Evolutionary conservation across 305 asterid species (phyloP), one percentile per base, ranked within the genome.

Genomic region (Lippia alba): DNA sequence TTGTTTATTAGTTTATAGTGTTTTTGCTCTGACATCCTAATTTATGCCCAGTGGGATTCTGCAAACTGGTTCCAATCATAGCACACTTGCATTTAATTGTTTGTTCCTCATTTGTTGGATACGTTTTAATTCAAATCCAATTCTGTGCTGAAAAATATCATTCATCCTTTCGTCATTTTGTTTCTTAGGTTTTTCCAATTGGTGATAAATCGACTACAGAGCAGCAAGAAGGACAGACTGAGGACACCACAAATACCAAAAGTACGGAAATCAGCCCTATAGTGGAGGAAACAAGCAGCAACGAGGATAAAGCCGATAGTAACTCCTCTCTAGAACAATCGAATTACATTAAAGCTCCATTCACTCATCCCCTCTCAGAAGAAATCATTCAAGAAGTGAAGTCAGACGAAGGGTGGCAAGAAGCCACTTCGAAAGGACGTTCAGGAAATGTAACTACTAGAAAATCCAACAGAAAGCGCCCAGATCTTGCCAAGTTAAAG

Each of bases 331-430:
- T 53, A 70, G 85, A 80, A 70, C 57, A 69, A 63, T 10, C 57
- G 33, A 76, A 74, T 74, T 78, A 54, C 69, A 56, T 64, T 54
- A 66, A 79, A 69, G 53, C 80, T 59, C 65, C 11, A 39, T 34
- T 71, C 36, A 74, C 71, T 63, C 78, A 49, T 68, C 74, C 79
- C 41, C 66, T 74, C 53, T 24, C 78, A 5, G 89, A 78, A 79
- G 86, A 80, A 81, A 60, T 68, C 44, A 69, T 61, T 50, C 83
- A 71, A 64, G 98, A 85, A 74, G 67, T 76, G 20, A 84, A 81
- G 71, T 85, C 96, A 24, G 98, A 89, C 54, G 94, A 90, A 71
- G 99, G 97, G 61, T 96, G 99, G 99, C 96, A 89, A 74, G 99
- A 93, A 81, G 99, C 99, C 56, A 86, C 82, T 70, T 70, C 96